Conservation (phyloP, 2,329 filamentous ascomycete genomes). For the Verticillium nubilum region DNA sequence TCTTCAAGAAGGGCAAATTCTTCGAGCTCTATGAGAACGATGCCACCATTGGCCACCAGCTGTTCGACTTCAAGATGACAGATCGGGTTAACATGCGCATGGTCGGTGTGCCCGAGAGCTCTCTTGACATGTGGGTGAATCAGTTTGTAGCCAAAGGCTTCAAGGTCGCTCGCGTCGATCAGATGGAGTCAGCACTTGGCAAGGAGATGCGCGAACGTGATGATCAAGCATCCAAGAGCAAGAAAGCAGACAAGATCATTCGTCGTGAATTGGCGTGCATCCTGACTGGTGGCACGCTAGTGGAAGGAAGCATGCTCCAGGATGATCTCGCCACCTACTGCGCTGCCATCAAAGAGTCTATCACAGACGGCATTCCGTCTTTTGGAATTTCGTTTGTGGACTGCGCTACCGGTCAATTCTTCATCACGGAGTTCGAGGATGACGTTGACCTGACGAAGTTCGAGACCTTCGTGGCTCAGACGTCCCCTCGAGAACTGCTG, state of each 20-base stretch:
- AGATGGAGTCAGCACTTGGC: conserved; percentile 89
- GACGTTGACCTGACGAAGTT: conserved; percentile 94
- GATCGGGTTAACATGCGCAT: conserved; percentile 99
- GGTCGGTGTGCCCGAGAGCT: conserved; percentile 95
- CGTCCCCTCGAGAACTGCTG: conserved; percentile 78
- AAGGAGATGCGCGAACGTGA: conserved; percentile 99
- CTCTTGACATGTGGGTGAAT: conserved; percentile 93
- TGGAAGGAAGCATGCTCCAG: conserved; percentile 94
- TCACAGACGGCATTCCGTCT: conserved; percentile 66
- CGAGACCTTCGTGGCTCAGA: conserved; percentile 94
- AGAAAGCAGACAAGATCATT: conserved; percentile 89
- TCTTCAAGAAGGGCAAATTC: conserved; percentile 99
- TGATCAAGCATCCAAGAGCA: conserved; percentile 48
- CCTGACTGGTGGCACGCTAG: conserved; percentile 84
- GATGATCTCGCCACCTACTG: conserved; percentile 97
- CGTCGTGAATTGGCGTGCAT: conserved; percentile 85
- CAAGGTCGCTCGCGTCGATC: conserved; percentile 95
- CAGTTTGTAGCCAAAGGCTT: conserved; percentile 97
- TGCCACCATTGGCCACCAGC: conserved; percentile 89
- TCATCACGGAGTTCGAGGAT: conserved; percentile 85
- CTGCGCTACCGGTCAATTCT: conserved; percentile 92
- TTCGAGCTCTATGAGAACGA: conserved; percentile 98
- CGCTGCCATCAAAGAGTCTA: conserved; percentile 83
- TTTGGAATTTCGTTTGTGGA: conserved; percentile 95
- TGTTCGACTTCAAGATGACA: conserved; percentile 96